These are phyloP conservation scores for Pezicula radicicola DNA, from an alignment of 2,329 filamentous ascomycete genomes.

Conservation along the genomic window DNA sequence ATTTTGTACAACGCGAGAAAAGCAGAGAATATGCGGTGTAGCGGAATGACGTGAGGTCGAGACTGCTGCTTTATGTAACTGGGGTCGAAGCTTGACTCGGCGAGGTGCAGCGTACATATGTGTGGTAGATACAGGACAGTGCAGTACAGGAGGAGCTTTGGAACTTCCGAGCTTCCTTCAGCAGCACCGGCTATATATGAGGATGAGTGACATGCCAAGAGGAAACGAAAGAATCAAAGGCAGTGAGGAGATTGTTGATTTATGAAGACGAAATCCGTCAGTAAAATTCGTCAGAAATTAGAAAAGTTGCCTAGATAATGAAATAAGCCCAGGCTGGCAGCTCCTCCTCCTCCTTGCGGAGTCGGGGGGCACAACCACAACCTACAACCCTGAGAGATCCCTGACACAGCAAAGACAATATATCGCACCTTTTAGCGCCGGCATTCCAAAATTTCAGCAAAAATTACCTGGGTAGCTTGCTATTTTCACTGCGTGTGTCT, in stretches of 20 bases:
- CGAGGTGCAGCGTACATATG: background rate
- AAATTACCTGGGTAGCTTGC: background rate
- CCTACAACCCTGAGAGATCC: slow-evolving; percentile 1
- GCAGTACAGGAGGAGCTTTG: background rate
- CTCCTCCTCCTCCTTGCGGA: background rate
- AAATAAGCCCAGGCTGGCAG: background rate
- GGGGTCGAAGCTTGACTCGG: background rate
- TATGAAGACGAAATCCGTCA: background rate
- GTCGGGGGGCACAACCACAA: background rate
- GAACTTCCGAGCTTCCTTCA: background rate
- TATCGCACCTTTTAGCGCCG: background rate
- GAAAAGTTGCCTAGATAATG: background rate
- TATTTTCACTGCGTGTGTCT: too few relatives aligned
- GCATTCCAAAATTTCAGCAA: background rate
- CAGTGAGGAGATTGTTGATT: too few relatives aligned
- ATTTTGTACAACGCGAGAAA: background rate
- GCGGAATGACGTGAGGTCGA: background rate
- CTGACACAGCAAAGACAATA: background rate
- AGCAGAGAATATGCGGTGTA: background rate
- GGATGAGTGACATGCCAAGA: too few relatives aligned
- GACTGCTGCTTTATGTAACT: background rate
- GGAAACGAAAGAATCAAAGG: too few relatives aligned
- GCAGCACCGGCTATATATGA: too few relatives aligned
- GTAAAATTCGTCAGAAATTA: background rate
- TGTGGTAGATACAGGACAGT: background rate